A percentile compares a stretch with the other conserved stretches of the same genome.
Evolutionary conservation across 306 rosid genomes (phyloP).

Genomic region (Cotoneaster glaucophyllus): DNA sequence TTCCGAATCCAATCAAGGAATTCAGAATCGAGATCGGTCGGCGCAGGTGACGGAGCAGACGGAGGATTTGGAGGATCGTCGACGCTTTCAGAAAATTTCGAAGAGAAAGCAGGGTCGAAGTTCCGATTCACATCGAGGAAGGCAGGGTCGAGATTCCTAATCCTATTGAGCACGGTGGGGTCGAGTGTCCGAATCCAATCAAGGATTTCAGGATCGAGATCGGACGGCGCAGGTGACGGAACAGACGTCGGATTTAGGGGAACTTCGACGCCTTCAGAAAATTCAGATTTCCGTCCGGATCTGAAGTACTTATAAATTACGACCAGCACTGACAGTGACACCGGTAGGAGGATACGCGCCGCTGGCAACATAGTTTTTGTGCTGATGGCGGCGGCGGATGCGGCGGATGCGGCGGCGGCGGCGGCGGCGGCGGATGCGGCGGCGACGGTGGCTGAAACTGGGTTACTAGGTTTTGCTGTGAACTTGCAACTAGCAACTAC

Average conservation of each 20-base stretch:
- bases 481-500: neutral
- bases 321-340: neutral
- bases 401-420: neutral
- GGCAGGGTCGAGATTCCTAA: no score
- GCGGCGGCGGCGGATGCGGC: neutral
- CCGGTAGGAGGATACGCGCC: neutral
- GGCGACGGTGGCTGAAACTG: neutral
- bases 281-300: slow-evolving; percentile 42
- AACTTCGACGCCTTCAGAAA: neutral
- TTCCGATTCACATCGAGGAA: neutral
- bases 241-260: slow-evolving; percentile 17
- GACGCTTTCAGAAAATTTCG: slow-evolving; percentile 49
- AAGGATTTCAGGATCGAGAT: neutral
- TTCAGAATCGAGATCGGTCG: neutral
- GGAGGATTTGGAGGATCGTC: slow-evolving; percentile 1
- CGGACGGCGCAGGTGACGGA: no score
- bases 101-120: neutral
- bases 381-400: neutral
- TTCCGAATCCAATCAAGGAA: neutral
- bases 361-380: neutral
- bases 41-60: no score
- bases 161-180: neutral
- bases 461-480: neutral
- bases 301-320: slow-evolving; percentile 23
- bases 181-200: slow-evolving; percentile 13